Conservation (phyloP, 2,329 filamentous ascomycete species). For the Elsinoe australis region DNA sequence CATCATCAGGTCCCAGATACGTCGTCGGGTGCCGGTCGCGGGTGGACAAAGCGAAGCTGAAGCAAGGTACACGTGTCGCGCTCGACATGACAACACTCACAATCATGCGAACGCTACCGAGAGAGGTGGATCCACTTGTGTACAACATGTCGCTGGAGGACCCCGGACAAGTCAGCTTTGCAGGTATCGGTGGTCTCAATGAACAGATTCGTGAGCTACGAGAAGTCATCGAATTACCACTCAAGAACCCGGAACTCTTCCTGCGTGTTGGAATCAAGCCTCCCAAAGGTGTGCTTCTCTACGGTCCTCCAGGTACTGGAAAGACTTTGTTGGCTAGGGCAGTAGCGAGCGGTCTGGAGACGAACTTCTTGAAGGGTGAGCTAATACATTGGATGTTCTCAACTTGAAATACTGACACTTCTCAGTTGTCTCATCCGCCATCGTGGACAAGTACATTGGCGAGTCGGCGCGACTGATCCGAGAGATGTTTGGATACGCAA, state of each 20-base stretch:
- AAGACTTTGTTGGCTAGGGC: constrained; percentile 93
- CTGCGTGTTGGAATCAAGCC: constrained; percentile 96
- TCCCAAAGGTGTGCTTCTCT: constrained; percentile 91
- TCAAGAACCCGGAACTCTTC: constrained; percentile 99
- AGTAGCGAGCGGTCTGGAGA: constrained; percentile 92
- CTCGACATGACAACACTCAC: constrained; percentile 99
- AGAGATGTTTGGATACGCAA: constrained; percentile 99
- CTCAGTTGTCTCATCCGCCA: constrained; percentile 90
- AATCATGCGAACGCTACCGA: constrained; percentile 98
- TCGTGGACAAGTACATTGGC: constrained; percentile 99
- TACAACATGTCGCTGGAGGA: constrained; percentile 99
- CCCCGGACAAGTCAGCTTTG: constrained; percentile 94
- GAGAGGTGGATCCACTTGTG: constrained; percentile 95
- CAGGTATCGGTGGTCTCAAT: constrained; percentile 92
- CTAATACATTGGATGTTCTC: neutral
- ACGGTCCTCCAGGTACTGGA: constrained; percentile 91
- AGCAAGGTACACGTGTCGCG: constrained; percentile 95
- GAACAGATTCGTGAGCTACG: constrained; percentile 96
- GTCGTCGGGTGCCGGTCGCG: constrained; percentile 98
- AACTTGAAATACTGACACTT: constrained; percentile 22
- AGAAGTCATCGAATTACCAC: constrained; percentile 93
- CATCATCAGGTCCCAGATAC: constrained; percentile 92
- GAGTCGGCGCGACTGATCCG: constrained; percentile 94
- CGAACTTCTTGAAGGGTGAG: constrained; percentile 92
- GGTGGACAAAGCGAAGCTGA: constrained; percentile 93